Conservation (phyloP, 805 yeast genomes). For the Candida railenensis region DNA sequence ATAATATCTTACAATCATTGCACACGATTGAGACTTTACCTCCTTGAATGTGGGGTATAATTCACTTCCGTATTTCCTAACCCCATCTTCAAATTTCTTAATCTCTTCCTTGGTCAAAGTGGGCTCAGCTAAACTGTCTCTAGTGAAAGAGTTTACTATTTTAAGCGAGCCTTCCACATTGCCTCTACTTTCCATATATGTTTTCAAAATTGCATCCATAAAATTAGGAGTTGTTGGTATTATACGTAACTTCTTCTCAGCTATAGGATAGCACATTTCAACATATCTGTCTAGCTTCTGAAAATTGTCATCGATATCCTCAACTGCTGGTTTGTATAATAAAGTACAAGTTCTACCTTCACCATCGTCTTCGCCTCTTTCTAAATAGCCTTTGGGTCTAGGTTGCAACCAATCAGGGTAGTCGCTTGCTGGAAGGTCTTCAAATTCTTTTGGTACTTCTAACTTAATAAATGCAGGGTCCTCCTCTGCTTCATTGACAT, state of each 20-base stretch:
- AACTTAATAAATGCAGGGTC: slow-evolving; percentile 23
- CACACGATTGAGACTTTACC: slow-evolving; percentile 70
- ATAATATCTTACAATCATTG: slow-evolving; percentile 83
- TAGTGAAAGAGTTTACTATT: slow-evolving; percentile 47
- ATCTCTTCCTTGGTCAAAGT: slow-evolving; percentile 66
- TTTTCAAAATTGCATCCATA: slow-evolving; percentile 66
- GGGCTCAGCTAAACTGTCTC: slow-evolving; percentile 71
- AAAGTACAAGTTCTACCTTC: slow-evolving; percentile 52
- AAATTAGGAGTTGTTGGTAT: slow-evolving; percentile 75
- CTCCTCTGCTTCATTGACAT: slow-evolving; percentile 7
- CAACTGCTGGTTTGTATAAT: slow-evolving; percentile 58
- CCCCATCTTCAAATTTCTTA: slow-evolving; percentile 69
- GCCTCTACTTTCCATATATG: slow-evolving; percentile 51
- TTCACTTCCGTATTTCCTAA: slow-evolving; percentile 72
- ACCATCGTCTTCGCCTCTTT: slow-evolving; percentile 73
- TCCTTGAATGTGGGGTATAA: slow-evolving; percentile 67
- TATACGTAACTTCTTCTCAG: slow-evolving; percentile 49
- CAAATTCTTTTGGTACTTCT: slow-evolving; percentile 48
- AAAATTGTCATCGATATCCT: slow-evolving; percentile 25
- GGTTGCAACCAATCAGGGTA: slow-evolving; percentile 78
- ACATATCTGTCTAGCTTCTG: slow-evolving; percentile 53
- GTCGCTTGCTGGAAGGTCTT: slow-evolving; percentile 40
- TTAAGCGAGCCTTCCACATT: slow-evolving; percentile 50
- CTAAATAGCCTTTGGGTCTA: slow-evolving; percentile 76
- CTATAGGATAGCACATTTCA: slow-evolving; percentile 52